These are phyloP conservation scores for Saccharomyces pastorianus DNA, from an alignment of 1,139 yeast species.

Conservation along the genomic window DNA sequence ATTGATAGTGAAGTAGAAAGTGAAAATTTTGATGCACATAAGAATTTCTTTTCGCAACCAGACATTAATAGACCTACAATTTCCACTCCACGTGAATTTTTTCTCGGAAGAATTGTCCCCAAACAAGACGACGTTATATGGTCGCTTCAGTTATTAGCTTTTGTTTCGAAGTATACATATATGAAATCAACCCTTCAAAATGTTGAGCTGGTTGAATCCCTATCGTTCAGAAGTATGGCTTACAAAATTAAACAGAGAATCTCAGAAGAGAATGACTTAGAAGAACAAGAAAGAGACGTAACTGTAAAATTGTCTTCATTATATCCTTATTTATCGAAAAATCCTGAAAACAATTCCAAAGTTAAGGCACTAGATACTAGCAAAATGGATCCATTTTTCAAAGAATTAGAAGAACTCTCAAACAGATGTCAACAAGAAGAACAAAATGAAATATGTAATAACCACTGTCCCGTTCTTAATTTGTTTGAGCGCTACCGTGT, in stretches of 20 bases:
- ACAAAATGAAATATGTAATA: background rate
- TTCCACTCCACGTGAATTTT: conserved; percentile 53
- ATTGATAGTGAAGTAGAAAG: conserved; percentile 1
- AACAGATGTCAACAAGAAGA: background rate
- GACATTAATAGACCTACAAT: conserved; percentile 15
- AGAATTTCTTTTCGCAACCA: conserved; percentile 13
- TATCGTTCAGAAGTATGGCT: conserved; percentile 32
- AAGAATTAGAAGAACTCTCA: background rate
- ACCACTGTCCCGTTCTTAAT: background rate
- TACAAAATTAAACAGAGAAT: conserved; percentile 18
- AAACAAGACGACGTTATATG: conserved; percentile 89
- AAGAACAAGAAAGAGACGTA: background rate
- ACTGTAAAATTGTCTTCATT: background rate
- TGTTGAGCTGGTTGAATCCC: conserved; percentile 49
- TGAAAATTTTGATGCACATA: conserved; percentile 5
- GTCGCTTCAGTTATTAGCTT: conserved; percentile 86
- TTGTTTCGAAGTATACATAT: conserved; percentile 82
- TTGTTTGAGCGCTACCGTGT: background rate
- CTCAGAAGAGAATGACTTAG: background rate
- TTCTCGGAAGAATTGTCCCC: conserved; percentile 73
- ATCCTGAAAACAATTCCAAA: background rate
- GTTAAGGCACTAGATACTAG: background rate
- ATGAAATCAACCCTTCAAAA: conserved; percentile 66
- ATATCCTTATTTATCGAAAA: background rate
- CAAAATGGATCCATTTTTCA: background rate